Conservation (phyloP, 129 eudicot genomes). For the Flaveria linearis region DNA sequence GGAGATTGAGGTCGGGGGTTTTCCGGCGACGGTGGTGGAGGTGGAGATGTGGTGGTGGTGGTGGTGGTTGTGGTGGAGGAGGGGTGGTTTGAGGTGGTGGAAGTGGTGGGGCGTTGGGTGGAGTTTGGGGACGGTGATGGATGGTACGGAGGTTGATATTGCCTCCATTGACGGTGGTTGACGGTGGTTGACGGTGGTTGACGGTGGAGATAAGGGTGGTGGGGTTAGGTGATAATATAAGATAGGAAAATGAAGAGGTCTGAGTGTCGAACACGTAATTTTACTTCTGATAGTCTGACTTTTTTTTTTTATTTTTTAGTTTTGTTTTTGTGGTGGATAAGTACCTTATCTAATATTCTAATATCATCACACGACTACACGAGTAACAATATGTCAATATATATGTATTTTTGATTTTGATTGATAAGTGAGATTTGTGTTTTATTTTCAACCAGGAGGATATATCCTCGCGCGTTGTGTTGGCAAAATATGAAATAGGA, state of each 20-base stretch:
- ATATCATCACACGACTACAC: too few species aligned
- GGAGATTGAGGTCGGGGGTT: conserved; percentile 33
- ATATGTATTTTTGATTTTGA: too few species aligned
- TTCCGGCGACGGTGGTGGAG: conserved; percentile 20
- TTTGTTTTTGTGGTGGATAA: neutral
- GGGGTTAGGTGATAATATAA: neutral
- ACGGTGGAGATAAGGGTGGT: conserved; percentile 15
- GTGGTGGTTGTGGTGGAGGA: conserved; percentile 23
- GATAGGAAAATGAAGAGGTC: neutral
- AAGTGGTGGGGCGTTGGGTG: conserved; percentile 29
- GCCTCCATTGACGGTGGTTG: conserved; percentile 55
- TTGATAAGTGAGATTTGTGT: too few species aligned
- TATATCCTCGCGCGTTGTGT: too few species aligned
- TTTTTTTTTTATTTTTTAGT: too few species aligned
- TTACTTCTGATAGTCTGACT: too few species aligned
- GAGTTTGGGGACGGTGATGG: conserved; percentile 44
- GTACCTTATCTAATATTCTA: neutral
- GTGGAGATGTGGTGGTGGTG: conserved; percentile 33
- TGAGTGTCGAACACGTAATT: too few species aligned
- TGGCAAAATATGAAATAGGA: too few species aligned
- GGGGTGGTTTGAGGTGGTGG: conserved; percentile 33
- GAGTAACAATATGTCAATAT: too few species aligned
- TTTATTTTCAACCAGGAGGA: too few species aligned
- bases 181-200: neutral
- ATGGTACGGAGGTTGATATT: conserved; percentile 51